Percentiles rank a stretch among this genome's conserved stretches.
These are phyloP conservation scores for Teratosphaeria zuluensis DNA, from an alignment of 2,329 filamentous ascomycete genomes.

Conservation along the genomic window DNA sequence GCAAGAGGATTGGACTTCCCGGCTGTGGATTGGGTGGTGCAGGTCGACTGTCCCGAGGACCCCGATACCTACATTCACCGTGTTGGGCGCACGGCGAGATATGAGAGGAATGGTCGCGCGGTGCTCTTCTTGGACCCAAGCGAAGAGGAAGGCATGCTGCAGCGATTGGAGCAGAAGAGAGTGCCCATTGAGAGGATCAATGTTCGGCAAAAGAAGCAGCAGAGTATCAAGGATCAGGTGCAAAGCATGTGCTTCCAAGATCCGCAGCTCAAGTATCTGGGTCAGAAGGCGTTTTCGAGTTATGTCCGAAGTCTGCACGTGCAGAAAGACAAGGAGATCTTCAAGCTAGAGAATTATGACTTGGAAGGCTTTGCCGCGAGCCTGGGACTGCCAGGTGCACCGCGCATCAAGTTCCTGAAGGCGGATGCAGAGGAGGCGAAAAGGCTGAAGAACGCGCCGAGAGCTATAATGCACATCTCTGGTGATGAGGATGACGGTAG, in stretches of 20 bases:
- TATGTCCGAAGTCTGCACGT: slow-evolving; percentile 78
- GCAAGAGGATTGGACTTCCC: slow-evolving; percentile 93
- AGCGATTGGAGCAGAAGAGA: slow-evolving; percentile 75
- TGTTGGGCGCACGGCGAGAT: slow-evolving; percentile 88
- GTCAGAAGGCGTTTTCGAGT: slow-evolving; percentile 89
- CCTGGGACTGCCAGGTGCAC: slow-evolving; percentile 79
- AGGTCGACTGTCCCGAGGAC: slow-evolving; percentile 93
- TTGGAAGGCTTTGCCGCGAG: slow-evolving; percentile 79
- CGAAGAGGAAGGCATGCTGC: slow-evolving; percentile 86
- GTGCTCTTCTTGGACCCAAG: slow-evolving; percentile 87
- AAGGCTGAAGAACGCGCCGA: slow-evolving; percentile 74
- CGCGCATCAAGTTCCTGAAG: slow-evolving; percentile 87
- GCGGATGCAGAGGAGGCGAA: slow-evolving; percentile 83
- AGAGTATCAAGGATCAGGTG: slow-evolving; percentile 71
- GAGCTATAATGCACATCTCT: slow-evolving; percentile 50
- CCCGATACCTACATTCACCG: slow-evolving; percentile 96
- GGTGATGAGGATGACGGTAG: slow-evolving; percentile 48
- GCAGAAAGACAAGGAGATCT: slow-evolving; percentile 85
- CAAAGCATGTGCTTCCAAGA: slow-evolving; percentile 96
- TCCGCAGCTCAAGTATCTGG: slow-evolving; percentile 85
- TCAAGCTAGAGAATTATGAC: slow-evolving; percentile 72
- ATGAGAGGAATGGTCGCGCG: slow-evolving; percentile 76
- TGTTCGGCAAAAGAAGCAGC: slow-evolving; percentile 79
- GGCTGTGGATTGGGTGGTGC: slow-evolving; percentile 96
- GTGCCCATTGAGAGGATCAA: slow-evolving; percentile 82